These are phyloP conservation scores for Lithohypha guttulata DNA, from an alignment of 2,329 filamentous ascomycete species.

Conservation along the genomic window DNA sequence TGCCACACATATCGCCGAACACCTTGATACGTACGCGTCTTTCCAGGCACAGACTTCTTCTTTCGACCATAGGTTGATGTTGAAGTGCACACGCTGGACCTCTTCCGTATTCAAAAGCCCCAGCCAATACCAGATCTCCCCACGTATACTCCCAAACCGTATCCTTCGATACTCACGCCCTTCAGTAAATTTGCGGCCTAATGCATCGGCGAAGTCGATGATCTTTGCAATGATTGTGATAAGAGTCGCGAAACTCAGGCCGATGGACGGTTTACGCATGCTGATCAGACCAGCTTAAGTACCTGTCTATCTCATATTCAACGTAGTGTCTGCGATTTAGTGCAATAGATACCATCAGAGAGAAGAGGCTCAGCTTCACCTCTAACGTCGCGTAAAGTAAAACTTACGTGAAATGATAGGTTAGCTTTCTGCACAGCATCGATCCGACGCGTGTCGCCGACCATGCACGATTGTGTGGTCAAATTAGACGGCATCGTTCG, in stretches of 20 bases:
- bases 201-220: neutral
- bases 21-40: slow-evolving; percentile 3
- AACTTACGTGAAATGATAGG: too few species aligned
- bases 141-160: neutral
- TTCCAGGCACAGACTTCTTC: neutral
- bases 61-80: slow-evolving; percentile 3
- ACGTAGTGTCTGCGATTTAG: too few species aligned
- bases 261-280: too few species aligned
- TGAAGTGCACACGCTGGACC: slow-evolving; percentile 1
- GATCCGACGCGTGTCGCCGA: too few species aligned
- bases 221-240: neutral
- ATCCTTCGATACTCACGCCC: neutral
- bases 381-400: too few species aligned
- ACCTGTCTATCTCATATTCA: neutral
- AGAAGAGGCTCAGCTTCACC: too few species aligned
- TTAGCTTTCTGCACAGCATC: too few species aligned
- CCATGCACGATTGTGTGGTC: too few species aligned
- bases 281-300: neutral
- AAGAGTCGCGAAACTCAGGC: neutral
- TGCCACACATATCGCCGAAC: neutral
- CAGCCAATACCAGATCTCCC: neutral
- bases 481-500: too few species aligned
- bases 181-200: slow-evolving; percentile 2
- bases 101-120: slow-evolving; percentile 1
- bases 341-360: too few species aligned